A percentile compares a stretch with the other conserved stretches of the same genome.
phyloP scores from a whole-genome alignment of 2,329 filamentous ascomycete genomes.

The Pseudonectria buxi region DNA sequence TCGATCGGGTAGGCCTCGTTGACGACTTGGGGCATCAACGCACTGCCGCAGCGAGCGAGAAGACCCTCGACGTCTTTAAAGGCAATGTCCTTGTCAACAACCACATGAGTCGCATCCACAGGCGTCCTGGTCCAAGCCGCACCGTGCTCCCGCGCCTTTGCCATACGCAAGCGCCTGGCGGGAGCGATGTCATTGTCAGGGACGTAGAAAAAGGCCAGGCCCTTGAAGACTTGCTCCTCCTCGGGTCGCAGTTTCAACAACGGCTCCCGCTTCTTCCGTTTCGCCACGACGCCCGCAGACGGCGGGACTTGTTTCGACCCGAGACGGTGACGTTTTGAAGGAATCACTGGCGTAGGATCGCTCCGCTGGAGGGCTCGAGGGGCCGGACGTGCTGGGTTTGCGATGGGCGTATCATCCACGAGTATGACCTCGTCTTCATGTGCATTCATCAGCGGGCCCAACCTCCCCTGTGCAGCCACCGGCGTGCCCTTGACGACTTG shows the following conservation, averaged over 20 bases:
- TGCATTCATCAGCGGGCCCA: slow-evolving; percentile 11
- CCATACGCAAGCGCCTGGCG: slow-evolving; percentile 63
- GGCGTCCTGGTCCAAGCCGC: slow-evolving; percentile 61
- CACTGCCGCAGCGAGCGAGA: slow-evolving; percentile 13
- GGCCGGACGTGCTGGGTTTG: slow-evolving; percentile 16
- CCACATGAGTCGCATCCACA: slow-evolving; percentile 62
- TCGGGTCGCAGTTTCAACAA: slow-evolving; percentile 42
- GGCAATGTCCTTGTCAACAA: slow-evolving; percentile 64
- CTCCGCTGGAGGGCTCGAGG: slow-evolving; percentile 17
- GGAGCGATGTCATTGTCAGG: slow-evolving; percentile 70
- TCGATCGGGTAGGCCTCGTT: slow-evolving; percentile 64
- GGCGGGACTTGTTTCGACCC: slow-evolving; percentile 15
- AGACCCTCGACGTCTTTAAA: slow-evolving; percentile 57
- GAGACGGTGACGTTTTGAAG: slow-evolving; percentile 7
- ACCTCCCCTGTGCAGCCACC: slow-evolving; percentile 12
- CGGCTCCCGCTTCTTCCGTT: slow-evolving; percentile 41
- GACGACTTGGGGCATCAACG: slow-evolving; percentile 44
- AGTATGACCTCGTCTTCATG: slow-evolving; percentile 14
- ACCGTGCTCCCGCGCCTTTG: slow-evolving; percentile 67
- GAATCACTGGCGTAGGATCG: slow-evolving; percentile 25
- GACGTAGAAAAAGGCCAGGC: slow-evolving; percentile 66
- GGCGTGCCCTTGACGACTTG: slow-evolving; percentile 27
- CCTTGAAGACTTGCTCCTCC: slow-evolving; percentile 51
- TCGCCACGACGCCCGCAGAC: slow-evolving; percentile 20
- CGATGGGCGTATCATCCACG: slow-evolving; percentile 23